Evolutionary conservation across 352 stramenopile genomes (phyloP), one percentile per base, ranked within the genome.

Genomic region (Aphanomyces cochlioides): DNA sequence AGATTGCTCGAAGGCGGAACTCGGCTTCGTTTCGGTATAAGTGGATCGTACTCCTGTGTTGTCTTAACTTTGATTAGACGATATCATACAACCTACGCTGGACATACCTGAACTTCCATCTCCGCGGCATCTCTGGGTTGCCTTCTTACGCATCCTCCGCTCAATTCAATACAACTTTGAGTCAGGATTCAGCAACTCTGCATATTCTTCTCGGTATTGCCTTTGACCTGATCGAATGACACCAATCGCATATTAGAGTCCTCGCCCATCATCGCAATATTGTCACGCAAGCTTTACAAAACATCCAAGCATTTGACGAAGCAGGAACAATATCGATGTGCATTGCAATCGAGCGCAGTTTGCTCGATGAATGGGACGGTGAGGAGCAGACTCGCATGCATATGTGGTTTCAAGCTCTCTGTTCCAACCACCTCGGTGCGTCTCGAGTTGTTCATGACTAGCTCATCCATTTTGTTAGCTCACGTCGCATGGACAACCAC

Each of bases 401-500:
- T 13, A 13, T 7, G 7, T 70, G 64, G 64, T 15, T 41, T 36
- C 64, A 70, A 63, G 47, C 12, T 8, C 48, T 70, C 21, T 47
- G 43, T 15, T 15, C 8, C 36, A 19, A 61, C 8, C 37, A 70
- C n/a, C 47, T 70, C 10, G 64, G 64, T 70, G 48, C 37, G 38
- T 28, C 28, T 28, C 28, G 7, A 7, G 4, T 19, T 19, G 40
- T 34, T 38, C 54, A 36, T 39, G 37, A 36, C 40, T 5, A 38
- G 13, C n/a, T 17, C 2, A 4, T 41, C 17, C 6, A 10, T 17
- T 5, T 34, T 41, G 5, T 17, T 63, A 70, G 64, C 64, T 13
- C 64, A 70, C 39, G 47, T 70, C 5, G 64, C 61, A 10, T 70
- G 64, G 64, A 47, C 10, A 19, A 61, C 64, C 17, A 7, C 36